These are phyloP conservation scores for Fragaria ananassa DNA, from an alignment of 306 rosid species.

Conservation along the genomic window DNA sequence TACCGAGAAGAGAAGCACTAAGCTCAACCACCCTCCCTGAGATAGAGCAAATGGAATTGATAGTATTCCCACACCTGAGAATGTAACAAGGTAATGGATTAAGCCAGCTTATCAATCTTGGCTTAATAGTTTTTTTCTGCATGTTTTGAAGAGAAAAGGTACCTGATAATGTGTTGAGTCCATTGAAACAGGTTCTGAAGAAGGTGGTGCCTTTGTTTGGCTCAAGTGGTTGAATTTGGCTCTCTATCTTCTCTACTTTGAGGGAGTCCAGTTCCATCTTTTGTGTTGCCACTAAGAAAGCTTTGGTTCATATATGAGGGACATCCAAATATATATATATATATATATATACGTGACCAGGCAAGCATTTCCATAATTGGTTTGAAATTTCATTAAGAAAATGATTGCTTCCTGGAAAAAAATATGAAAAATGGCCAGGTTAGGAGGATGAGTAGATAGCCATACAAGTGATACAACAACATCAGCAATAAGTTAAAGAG, in stretches of 20 bases:
- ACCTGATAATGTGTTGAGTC: conserved; percentile 68
- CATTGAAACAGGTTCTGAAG: conserved; percentile 64
- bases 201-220: conserved; percentile 49
- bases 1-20: conserved; percentile 39
- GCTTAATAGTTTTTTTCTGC: not conserved
- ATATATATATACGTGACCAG: not conserved
- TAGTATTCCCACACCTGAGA: conserved; percentile 65
- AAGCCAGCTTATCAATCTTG: not conserved
- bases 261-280: conserved; percentile 4
- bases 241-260: conserved; percentile 41
- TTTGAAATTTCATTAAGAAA: conserved; percentile 1
- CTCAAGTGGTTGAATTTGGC: conserved; percentile 36
- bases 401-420: conserved; percentile 5
- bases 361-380: conserved; percentile 8
- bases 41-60: conserved; percentile 74
- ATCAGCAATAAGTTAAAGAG: not conserved
- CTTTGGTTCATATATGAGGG: not conserved
- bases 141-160: not conserved
- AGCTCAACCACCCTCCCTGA: conserved; percentile 76
- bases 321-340: not conserved
- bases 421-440: not conserved
- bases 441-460: conserved; percentile 11
- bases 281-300: not conserved
- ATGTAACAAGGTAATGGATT: not conserved
- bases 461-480: not conserved